These are phyloP conservation scores for Hansenula lynferdii DNA, from an alignment of 1,139 yeast genomes.

Conservation along the genomic window DNA sequence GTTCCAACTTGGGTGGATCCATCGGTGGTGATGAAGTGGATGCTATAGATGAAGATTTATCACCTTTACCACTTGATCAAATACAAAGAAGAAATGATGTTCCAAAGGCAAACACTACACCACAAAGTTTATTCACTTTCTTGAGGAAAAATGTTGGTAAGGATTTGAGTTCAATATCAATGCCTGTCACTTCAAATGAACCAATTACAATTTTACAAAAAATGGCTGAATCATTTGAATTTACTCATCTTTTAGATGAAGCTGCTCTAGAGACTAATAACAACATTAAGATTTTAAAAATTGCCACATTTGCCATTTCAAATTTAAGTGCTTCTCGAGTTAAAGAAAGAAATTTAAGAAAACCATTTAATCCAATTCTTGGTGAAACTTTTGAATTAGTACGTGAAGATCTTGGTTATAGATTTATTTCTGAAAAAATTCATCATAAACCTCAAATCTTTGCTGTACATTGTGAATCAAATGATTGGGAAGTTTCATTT, in stretches of 20 bases:
- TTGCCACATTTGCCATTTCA: constrained; percentile 83
- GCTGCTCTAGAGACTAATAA: constrained; percentile 43
- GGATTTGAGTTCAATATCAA: constrained; percentile 78
- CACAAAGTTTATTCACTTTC: constrained; percentile 78
- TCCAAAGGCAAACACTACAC: constrained; percentile 56
- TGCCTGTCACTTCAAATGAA: constrained; percentile 94
- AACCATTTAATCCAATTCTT: constrained; percentile 87
- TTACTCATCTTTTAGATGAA: constrained; percentile 57
- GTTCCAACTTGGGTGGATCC: constrained; percentile 1
- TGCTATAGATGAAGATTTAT: constrained; percentile 37
- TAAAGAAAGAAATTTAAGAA: constrained; percentile 72
- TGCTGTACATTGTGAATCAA: constrained; percentile 73
- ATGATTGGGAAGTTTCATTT: constrained; percentile 70
- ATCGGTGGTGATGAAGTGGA: constrained; percentile 14
- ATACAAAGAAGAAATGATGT: constrained; percentile 57
- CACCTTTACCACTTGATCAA: constrained; percentile 54
- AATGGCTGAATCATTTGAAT: constrained; percentile 76
- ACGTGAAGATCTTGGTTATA: constrained; percentile 66
- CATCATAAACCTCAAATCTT: constrained; percentile 78
- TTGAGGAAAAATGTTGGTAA: constrained; percentile 90
- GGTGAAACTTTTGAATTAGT: constrained; percentile 88
- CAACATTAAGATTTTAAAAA: constrained; percentile 59
- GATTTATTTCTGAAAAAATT: constrained; percentile 76
- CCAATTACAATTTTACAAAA: constrained; percentile 81
- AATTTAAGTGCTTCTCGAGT: constrained; percentile 65